Conservation (phyloP, 805 yeast genomes). For the Scheffersomyces coipomensis region DNA sequence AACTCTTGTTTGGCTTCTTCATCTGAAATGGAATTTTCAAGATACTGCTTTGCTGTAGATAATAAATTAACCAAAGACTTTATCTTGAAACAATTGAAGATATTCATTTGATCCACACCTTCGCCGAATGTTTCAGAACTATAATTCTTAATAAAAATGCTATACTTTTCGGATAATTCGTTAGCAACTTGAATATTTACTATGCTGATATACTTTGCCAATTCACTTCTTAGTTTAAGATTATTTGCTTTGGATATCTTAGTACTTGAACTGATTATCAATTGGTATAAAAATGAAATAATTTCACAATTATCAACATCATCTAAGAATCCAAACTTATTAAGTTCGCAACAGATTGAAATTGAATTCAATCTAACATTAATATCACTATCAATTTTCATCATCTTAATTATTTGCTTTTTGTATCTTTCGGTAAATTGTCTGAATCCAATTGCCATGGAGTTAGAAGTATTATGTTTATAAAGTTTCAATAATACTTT, state of each 20-base stretch:
- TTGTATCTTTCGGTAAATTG: constrained; percentile 79
- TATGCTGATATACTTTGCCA: constrained; percentile 52
- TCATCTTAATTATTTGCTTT: constrained; percentile 61
- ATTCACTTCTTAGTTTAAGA: constrained; percentile 39
- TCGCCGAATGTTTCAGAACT: constrained; percentile 21
- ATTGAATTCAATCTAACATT: constrained; percentile 51
- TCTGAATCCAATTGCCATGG: constrained; percentile 59
- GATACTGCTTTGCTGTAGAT: not conserved
- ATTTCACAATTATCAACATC: constrained; percentile 48
- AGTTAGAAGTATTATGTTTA: constrained; percentile 16
- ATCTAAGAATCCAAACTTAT: constrained; percentile 61
- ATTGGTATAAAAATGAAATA: constrained; percentile 19
- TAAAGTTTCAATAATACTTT: constrained; percentile 52
- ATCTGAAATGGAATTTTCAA: constrained; percentile 2
- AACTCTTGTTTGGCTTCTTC: constrained; percentile 10
- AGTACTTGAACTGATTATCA: constrained; percentile 13
- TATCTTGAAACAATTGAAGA: constrained; percentile 19
- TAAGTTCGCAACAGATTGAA: constrained; percentile 55
- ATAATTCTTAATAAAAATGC: constrained; percentile 26
- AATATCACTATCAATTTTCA: constrained; percentile 39
- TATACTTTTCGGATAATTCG: constrained; percentile 34
- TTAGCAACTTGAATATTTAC: constrained; percentile 40
- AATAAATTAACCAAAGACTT: constrained; percentile 16
- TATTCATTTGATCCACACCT: constrained; percentile 14
- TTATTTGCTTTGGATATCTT: constrained; percentile 9